Percentiles rank a stretch among this genome's conserved stretches.
These are phyloP conservation scores for Leptodermis oblonga DNA, from an alignment of 257 asterid species.

Conservation along the genomic window DNA sequence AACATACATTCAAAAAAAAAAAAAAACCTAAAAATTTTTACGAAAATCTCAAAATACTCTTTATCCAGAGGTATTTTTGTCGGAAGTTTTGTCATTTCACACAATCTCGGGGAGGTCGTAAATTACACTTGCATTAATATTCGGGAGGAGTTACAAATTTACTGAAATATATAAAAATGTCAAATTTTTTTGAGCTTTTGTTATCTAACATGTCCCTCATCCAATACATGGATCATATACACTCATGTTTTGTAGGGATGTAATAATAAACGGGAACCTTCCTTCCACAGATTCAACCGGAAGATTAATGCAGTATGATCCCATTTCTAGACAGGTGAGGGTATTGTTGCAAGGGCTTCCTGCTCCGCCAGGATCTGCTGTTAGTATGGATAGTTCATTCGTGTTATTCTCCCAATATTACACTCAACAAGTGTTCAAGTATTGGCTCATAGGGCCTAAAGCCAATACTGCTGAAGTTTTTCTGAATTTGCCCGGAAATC, in stretches of 20 bases:
- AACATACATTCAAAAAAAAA: too few species aligned
- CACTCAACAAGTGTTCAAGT: neutral
- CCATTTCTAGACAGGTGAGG: neutral
- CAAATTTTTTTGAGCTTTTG: too few species aligned
- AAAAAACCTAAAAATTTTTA: too few species aligned
- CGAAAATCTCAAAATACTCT: too few species aligned
- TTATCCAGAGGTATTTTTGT: too few species aligned
- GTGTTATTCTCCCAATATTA: neutral
- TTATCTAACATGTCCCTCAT: too few species aligned
- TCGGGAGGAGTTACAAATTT: too few species aligned
- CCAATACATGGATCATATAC: too few species aligned
- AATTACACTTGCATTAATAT: too few species aligned
- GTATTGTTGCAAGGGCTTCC: neutral
- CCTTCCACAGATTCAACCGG: neutral
- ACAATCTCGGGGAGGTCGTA: too few species aligned
- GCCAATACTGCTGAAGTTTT: neutral
- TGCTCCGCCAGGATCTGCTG: neutral
- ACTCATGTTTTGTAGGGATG: neutral
- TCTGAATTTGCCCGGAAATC: neutral
- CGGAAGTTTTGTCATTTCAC: too few species aligned
- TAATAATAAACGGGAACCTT: neutral
- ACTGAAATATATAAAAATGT: too few species aligned
- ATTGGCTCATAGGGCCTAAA: slow-evolving; percentile 3
- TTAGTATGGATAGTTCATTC: neutral
- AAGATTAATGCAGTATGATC: neutral